phyloP scores from a whole-genome alignment of 1,284 basidiomycete species.

The Papiliotrema flavescens region DNA sequence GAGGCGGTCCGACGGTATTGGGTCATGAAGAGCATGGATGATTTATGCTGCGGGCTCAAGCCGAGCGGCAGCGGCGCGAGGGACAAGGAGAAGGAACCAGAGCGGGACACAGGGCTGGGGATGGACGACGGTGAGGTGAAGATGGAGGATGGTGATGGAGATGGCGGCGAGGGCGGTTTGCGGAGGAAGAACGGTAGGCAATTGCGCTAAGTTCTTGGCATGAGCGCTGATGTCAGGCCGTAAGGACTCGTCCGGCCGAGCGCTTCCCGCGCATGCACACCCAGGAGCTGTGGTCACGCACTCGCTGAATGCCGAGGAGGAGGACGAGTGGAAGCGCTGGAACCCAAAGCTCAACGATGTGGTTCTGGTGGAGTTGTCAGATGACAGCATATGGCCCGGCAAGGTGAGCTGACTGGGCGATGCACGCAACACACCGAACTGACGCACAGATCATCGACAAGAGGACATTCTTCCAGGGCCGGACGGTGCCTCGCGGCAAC shows the following conservation, averaged over 20 bases:
- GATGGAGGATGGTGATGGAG: slow-evolving; percentile 7
- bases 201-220: background rate
- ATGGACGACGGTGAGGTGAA: slow-evolving; percentile 13
- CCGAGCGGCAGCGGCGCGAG: slow-evolving; percentile 4
- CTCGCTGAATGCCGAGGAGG: slow-evolving; percentile 29
- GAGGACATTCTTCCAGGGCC: slow-evolving; percentile 38
- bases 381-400: slow-evolving; percentile 1
- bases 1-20: slow-evolving; percentile 43
- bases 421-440: background rate
- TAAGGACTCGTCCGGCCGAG: slow-evolving; percentile 7
- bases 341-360: slow-evolving; percentile 32
- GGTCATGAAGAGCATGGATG: slow-evolving; percentile 45
- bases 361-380: slow-evolving; percentile 34
- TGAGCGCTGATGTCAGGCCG: background rate
- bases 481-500: slow-evolving; percentile 38
- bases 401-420: background rate
- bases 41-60: slow-evolving; percentile 27
- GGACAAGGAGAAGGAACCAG: slow-evolving; percentile 16
- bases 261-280: slow-evolving; percentile 23
- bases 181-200: no score
- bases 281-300: slow-evolving; percentile 28
- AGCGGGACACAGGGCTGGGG: slow-evolving; percentile 20
- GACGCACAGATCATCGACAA: slow-evolving; percentile 41
- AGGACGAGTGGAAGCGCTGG: slow-evolving; percentile 38
- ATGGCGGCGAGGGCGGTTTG: slow-evolving; percentile 1